Conservation (phyloP, 2,329 filamentous ascomycete genomes). For the Blastomyces parvus region DNA sequence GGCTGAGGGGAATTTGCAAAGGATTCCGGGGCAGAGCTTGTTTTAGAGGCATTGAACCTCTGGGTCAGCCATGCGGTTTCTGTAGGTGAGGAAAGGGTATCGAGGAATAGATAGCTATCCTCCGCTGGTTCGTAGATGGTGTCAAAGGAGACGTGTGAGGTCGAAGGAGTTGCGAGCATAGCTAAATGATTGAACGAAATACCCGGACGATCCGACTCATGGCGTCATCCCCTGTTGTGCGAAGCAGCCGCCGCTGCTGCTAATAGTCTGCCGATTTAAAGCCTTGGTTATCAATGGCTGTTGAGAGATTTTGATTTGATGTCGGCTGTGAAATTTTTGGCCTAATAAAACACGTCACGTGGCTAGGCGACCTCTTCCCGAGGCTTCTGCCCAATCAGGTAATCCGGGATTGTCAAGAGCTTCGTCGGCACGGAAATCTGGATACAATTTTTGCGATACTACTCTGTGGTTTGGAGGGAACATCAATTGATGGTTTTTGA, state of each 20-base stretch:
- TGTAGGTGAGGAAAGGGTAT: constrained; percentile 66
- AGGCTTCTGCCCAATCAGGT: not conserved
- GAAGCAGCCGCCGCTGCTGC: not conserved
- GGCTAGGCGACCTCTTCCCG: not conserved
- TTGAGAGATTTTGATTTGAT: not conserved
- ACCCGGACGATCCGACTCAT: not conserved
- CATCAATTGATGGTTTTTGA: not conserved
- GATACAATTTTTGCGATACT: not conserved
- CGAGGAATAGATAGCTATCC: constrained; percentile 87
- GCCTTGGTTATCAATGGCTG: not conserved
- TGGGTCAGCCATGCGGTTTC: constrained; percentile 60
- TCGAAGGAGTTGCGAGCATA: constrained; percentile 92
- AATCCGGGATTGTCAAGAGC: not conserved
- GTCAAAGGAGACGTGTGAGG: constrained; percentile 79
- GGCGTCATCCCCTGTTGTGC: not conserved
- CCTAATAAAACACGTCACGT: not conserved
- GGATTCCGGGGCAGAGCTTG: constrained; percentile 8
- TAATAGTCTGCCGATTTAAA: not conserved
- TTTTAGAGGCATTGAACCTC: constrained; percentile 44
- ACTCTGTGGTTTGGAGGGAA: not conserved
- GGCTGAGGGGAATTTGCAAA: constrained; percentile 36
- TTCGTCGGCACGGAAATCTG: not conserved
- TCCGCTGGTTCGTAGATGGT: constrained; percentile 91
- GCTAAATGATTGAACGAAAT: not conserved
- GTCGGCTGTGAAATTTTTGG: not conserved